Evolutionary conservation across 306 rosid genomes (phyloP).

Genomic region (Cicer yamashitae): DNA sequence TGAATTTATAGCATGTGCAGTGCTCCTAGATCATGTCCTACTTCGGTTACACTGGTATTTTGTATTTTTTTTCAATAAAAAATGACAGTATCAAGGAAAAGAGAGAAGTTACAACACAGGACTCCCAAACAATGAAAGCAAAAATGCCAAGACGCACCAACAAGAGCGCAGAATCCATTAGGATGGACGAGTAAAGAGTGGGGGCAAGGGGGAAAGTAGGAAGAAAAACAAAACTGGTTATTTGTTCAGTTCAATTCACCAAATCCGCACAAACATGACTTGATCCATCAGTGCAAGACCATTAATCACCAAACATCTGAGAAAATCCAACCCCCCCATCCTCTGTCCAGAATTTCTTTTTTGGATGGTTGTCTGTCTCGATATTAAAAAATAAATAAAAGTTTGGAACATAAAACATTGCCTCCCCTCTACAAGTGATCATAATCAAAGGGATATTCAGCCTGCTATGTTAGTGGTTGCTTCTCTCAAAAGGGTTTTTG

Average conservation of each 20-base stretch:
- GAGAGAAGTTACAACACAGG: conserved; percentile 2
- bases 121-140: neutral
- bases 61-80: too few relatives aligned
- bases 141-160: neutral
- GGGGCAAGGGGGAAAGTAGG: neutral
- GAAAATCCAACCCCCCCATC: conserved; percentile 31
- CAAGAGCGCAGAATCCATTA: neutral
- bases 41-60: too few relatives aligned
- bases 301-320: neutral
- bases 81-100: neutral
- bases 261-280: conserved; percentile 27
- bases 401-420: conserved; percentile 37
- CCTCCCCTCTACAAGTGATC: conserved; percentile 31
- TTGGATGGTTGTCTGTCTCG: too few relatives aligned
- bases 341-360: conserved; percentile 11
- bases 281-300: conserved; percentile 43
- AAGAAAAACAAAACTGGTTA: conserved; percentile 17
- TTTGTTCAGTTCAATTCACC: conserved; percentile 43
- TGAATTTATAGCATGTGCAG: too few relatives aligned
- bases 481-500: conserved; percentile 37
- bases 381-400: conserved; percentile 19
- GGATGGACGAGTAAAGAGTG: neutral
- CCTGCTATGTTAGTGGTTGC: conserved; percentile 42
- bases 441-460: conserved; percentile 37
- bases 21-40: too few relatives aligned